A percentile compares a stretch with the other conserved stretches of the same genome.
Evolutionary conservation across 805 yeast species (phyloP).

Genomic region (Debaryomyces maramus): DNA sequence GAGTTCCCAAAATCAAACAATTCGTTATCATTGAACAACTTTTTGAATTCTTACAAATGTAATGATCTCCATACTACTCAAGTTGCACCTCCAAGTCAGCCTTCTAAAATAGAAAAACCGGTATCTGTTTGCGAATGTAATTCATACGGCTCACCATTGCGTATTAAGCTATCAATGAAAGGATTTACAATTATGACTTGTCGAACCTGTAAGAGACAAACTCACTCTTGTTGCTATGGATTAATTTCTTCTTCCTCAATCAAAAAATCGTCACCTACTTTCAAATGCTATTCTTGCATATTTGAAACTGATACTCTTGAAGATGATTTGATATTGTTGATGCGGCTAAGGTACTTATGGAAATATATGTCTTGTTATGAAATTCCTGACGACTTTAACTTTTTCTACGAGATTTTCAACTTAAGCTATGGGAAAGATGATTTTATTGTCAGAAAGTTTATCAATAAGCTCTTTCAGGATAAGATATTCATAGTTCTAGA

Average conservation of each 20-base stretch:
- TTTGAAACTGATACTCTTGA: conserved; percentile 22
- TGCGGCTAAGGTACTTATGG: conserved; percentile 37
- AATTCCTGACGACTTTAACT: conserved; percentile 16
- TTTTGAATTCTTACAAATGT: conserved; percentile 20
- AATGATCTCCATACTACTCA: conserved; percentile 28
- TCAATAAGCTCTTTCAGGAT: conserved; percentile 15
- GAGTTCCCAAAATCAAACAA: neutral
- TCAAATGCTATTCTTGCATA: conserved; percentile 19
- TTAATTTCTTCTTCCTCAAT: conserved; percentile 5
- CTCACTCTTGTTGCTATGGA: conserved; percentile 40
- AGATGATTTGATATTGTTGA: conserved; percentile 23
- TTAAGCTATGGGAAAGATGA: conserved; percentile 1
- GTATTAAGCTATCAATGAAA: conserved; percentile 8
- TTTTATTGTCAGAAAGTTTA: conserved; percentile 3
- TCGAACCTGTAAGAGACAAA: conserved; percentile 23
- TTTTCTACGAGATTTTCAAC: conserved; percentile 14
- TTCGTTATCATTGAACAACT: conserved; percentile 20
- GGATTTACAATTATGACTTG: conserved; percentile 20
- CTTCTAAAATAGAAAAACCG: neutral
- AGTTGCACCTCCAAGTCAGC: conserved; percentile 13
- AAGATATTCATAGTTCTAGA: conserved; percentile 9
- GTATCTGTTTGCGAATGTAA: conserved; percentile 26
- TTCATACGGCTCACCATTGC: neutral
- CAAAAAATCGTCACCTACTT: conserved; percentile 9
- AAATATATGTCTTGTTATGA: conserved; percentile 19